Conservation (phyloP, 225 moss, liverwort and hornwort species). For the Bryum argenteum region DNA sequence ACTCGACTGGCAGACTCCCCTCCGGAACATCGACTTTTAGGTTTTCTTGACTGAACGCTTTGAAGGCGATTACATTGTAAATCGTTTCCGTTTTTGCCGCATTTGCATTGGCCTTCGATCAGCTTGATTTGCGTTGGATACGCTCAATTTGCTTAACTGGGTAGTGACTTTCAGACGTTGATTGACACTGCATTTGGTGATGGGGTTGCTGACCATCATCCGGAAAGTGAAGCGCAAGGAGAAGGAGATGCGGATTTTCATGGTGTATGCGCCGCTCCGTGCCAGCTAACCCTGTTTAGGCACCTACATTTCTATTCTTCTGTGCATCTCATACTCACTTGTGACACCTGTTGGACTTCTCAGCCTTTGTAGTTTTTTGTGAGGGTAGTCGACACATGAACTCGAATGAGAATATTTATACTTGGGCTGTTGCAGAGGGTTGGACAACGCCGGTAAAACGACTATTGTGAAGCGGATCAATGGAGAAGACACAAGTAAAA, state of each 20-base stretch:
- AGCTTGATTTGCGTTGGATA: not conserved
- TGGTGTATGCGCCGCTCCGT: conserved; percentile 73
- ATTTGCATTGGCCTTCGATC: not conserved
- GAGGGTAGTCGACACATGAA: not conserved
- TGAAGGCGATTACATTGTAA: not conserved
- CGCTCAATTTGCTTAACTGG: conserved; percentile 3
- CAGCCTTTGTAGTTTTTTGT: not conserved
- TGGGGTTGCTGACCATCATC: conserved; percentile 94
- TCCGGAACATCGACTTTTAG: conserved; percentile 12
- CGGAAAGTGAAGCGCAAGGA: conserved; percentile 99
- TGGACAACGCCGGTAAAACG: conserved; percentile 98
- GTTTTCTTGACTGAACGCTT: conserved; percentile 14
- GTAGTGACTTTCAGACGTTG: not conserved
- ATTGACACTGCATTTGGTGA: conserved; percentile 19
- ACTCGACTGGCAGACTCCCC: too few species aligned
- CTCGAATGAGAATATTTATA: conserved; percentile 5
- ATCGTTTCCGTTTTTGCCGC: not conserved
- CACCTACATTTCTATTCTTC: not conserved
- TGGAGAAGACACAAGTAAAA: conserved; percentile 94
- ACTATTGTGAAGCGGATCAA: conserved; percentile 97
- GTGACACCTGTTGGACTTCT: conserved; percentile 7
- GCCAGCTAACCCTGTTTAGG: not conserved
- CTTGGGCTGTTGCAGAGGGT: conserved; percentile 54
- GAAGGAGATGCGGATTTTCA: conserved; percentile 99
- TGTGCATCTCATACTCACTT: not conserved